These are phyloP conservation scores for Ophiobolus disseminans DNA, from an alignment of 2,329 filamentous ascomycete genomes.

Conservation along the genomic window DNA sequence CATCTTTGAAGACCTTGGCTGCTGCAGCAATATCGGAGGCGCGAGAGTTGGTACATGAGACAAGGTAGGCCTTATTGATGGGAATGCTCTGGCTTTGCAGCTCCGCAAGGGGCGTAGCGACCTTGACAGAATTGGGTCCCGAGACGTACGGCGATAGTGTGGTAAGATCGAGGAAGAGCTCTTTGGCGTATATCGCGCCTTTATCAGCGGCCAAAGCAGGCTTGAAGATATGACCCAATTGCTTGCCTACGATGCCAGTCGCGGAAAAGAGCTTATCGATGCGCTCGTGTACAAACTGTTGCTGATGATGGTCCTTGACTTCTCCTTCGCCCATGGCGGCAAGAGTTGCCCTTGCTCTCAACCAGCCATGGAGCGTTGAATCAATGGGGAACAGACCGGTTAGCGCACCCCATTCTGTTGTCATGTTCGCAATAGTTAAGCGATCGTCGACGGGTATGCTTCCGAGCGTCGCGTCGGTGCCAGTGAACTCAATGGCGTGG, in stretches of 20 bases:
- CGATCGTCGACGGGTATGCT: constrained; percentile 76
- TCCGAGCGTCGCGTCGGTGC: constrained; percentile 76
- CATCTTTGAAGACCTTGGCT: constrained; percentile 83
- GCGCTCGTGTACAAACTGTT: constrained; percentile 73
- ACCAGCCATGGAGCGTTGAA: constrained; percentile 72
- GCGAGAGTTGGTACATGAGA: constrained; percentile 88
- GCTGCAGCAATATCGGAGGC: constrained; percentile 82
- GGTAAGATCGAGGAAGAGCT: constrained; percentile 80
- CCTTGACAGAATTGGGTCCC: constrained; percentile 90
- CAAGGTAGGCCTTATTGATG: constrained; percentile 83
- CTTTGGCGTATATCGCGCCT: constrained; percentile 82
- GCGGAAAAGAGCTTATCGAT: constrained; percentile 72
- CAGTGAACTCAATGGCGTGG: constrained; percentile 87
- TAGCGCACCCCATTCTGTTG: constrained; percentile 80
- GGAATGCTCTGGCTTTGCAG: constrained; percentile 77
- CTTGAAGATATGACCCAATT: constrained; percentile 49
- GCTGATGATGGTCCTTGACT: constrained; percentile 56
- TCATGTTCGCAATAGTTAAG: constrained; percentile 81
- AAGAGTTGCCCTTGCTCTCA: constrained; percentile 76
- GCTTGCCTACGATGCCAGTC: constrained; percentile 46
- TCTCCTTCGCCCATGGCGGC: constrained; percentile 66
- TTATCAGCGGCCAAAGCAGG: constrained; percentile 74
- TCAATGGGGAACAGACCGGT: constrained; percentile 84
- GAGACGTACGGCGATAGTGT: constrained; percentile 84
- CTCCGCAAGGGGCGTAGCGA: constrained; percentile 77